Evolutionary conservation across 2,329 filamentous ascomycete genomes (phyloP).

Genomic region (Cercospora canescens): DNA sequence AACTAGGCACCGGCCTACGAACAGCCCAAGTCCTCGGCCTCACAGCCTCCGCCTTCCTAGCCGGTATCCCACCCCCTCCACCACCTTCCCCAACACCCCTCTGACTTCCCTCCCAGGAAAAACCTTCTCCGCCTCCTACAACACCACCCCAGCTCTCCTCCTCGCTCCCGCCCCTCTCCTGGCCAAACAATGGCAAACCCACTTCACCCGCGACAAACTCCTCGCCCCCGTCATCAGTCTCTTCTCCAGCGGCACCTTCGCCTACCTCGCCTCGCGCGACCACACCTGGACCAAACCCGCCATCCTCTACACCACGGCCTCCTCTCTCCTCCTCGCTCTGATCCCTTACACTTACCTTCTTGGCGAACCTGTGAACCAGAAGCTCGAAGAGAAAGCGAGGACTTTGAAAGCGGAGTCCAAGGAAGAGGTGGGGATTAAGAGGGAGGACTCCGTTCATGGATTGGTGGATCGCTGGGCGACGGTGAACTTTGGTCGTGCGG

Average conservation of each 20-base stretch:
- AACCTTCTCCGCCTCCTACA: constrained; percentile 40
- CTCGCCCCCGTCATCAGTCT: constrained; percentile 43
- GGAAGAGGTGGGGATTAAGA: constrained; percentile 38
- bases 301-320: constrained; percentile 50
- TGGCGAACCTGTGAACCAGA: constrained; percentile 51
- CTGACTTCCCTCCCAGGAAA: constrained; percentile 29
- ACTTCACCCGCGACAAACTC: constrained; percentile 44
- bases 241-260: constrained; percentile 38
- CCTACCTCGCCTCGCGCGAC: constrained; percentile 48
- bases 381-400: constrained; percentile 48
- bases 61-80: constrained; percentile 33
- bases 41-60: constrained; percentile 50
- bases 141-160: constrained; percentile 54
- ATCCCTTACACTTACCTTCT: constrained; percentile 55
- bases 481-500: constrained; percentile 51
- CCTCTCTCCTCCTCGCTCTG: constrained; percentile 47
- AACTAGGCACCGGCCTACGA: constrained; percentile 38
- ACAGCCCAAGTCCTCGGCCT: constrained; percentile 54
- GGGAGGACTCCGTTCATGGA: constrained; percentile 50
- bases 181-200: constrained; percentile 55
- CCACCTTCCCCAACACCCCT: neutral
- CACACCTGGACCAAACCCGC: constrained; percentile 32
- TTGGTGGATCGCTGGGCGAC: constrained; percentile 59
- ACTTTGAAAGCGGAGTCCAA: constrained; percentile 40
- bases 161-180: constrained; percentile 57